These are phyloP conservation scores for Nakaseomyces delphensis DNA, from an alignment of 1,139 yeast species.

Conservation along the genomic window DNA sequence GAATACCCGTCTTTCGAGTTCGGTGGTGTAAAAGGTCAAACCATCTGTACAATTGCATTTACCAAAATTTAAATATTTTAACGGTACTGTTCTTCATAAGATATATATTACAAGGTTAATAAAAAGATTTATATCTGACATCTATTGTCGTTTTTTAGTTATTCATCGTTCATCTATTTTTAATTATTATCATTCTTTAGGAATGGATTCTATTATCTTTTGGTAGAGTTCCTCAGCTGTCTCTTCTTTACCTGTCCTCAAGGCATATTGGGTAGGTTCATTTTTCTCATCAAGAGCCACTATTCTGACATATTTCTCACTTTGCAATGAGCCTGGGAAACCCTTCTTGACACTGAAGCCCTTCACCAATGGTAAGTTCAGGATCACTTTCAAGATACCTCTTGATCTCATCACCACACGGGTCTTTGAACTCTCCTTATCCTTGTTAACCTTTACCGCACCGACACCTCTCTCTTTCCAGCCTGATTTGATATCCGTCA, in stretches of 20 bases:
- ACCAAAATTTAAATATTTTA: constrained; percentile 22
- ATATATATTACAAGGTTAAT: no score
- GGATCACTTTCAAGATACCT: constrained; percentile 72
- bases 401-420: constrained; percentile 88
- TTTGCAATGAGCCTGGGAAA: constrained; percentile 71
- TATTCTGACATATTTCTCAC: constrained; percentile 73
- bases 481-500: constrained; percentile 56
- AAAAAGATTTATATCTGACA: background rate
- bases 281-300: constrained; percentile 49
- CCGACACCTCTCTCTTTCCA: constrained; percentile 98
- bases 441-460: constrained; percentile 65
- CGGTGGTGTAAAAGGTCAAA: constrained; percentile 81
- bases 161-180: constrained; percentile 7
- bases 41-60: constrained; percentile 83
- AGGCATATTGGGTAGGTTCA: constrained; percentile 71
- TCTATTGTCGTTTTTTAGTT: background rate
- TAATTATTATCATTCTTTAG: constrained; percentile 10
- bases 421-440: constrained; percentile 31
- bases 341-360: constrained; percentile 63
- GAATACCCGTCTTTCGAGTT: constrained; percentile 75
- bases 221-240: constrained; percentile 52
- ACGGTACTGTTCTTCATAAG: background rate
- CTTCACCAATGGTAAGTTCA: constrained; percentile 60
- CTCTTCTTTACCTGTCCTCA: constrained; percentile 60
- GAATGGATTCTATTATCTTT: constrained; percentile 35